Percentiles rank a stretch among this genome's conserved stretches.
Evolutionary conservation across 768 basidiomycete species (phyloP).

Genomic region (Royoungia palumana): DNA sequence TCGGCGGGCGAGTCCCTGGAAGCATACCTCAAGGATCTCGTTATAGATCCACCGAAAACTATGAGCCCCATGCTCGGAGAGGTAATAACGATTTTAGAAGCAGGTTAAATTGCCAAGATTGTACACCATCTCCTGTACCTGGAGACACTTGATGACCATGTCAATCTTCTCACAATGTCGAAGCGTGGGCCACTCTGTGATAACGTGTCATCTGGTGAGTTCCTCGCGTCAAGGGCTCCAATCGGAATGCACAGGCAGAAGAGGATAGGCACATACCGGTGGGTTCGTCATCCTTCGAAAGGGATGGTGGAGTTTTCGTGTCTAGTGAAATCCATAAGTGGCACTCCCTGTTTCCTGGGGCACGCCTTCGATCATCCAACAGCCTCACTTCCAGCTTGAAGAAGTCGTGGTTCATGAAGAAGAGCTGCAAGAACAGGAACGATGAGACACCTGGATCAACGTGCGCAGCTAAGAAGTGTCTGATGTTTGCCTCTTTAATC

Average conservation of each 20-base stretch:
- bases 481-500: background rate
- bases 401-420: constrained; percentile 18
- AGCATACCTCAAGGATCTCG: constrained; percentile 11
- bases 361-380: constrained; percentile 16
- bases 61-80: constrained; percentile 33
- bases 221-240: no score
- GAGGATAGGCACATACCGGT: background rate
- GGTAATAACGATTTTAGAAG: constrained; percentile 33
- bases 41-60: constrained; percentile 39
- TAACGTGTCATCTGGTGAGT: no score
- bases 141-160: background rate
- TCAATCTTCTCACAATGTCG: constrained; percentile 13
- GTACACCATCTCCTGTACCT: constrained; percentile 32
- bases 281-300: no score
- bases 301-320: background rate
- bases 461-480: constrained; percentile 8
- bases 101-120: constrained; percentile 36
- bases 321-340: constrained; percentile 12
- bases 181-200: constrained; percentile 16
- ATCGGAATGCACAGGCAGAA: background rate
- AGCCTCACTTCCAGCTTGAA: constrained; percentile 18
- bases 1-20: no score
- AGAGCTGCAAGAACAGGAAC: constrained; percentile 10
- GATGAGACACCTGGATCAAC: constrained; percentile 13
- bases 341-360: constrained; percentile 7